Evolutionary conservation across 2,329 filamentous ascomycete genomes (phyloP).

Genomic region (Purpureocillium takamizusanense): DNA sequence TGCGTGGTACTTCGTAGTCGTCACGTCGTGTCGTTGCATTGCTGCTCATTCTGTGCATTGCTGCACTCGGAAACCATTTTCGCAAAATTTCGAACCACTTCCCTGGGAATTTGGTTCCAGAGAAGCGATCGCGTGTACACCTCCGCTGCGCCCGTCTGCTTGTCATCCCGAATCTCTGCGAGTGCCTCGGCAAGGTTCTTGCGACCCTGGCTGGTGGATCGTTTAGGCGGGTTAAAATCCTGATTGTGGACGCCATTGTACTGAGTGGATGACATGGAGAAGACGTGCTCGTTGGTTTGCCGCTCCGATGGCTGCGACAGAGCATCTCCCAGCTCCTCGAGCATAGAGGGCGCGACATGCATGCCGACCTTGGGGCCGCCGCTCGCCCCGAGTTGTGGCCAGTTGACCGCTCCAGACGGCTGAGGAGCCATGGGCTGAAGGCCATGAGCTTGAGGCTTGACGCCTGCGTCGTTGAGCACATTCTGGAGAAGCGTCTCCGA

Average conservation of each 20-base stretch:
- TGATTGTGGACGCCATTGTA: constrained; percentile 68
- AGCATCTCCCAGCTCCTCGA: constrained; percentile 58
- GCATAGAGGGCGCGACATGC: constrained; percentile 45
- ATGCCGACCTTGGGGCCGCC: constrained; percentile 35
- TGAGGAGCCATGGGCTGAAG: constrained; percentile 40
- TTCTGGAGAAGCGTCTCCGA: constrained; percentile 71
- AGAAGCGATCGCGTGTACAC: constrained; percentile 88
- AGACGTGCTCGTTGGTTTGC: constrained; percentile 81
- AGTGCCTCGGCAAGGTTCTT: constrained; percentile 74
- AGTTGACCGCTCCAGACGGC: constrained; percentile 39
- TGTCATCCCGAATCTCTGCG: constrained; percentile 65
- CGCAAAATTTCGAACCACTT: constrained; percentile 87
- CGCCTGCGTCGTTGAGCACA: constrained; percentile 72
- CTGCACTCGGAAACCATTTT: constrained; percentile 78
- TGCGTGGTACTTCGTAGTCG: constrained; percentile 22
- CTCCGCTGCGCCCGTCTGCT: constrained; percentile 65
- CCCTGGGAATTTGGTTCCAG: constrained; percentile 87
- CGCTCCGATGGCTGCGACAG: constrained; percentile 71
- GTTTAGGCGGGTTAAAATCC: constrained; percentile 53
- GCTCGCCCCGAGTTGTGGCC: constrained; percentile 30
- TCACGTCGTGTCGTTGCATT: constrained; percentile 33
- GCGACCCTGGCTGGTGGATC: constrained; percentile 52
- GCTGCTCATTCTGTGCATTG: constrained; percentile 33
- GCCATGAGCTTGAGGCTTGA: constrained; percentile 34
- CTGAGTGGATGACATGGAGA: constrained; percentile 75